phyloP scores from a whole-genome alignment of 768 basidiomycete genomes.

The Pluteus cervinus region DNA sequence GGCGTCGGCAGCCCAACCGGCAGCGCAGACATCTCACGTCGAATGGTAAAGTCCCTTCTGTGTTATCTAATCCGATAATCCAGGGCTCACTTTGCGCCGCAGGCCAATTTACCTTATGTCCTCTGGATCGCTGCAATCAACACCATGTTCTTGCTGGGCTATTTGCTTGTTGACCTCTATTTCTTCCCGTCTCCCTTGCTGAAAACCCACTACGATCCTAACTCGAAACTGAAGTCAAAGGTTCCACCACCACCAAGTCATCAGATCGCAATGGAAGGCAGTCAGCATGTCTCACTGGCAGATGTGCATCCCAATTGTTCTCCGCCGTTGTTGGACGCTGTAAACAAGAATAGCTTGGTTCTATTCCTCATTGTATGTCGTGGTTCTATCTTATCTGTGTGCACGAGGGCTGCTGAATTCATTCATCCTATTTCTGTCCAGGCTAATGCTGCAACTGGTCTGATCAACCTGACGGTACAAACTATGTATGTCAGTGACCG shows the following conservation, averaged over 20 bases:
- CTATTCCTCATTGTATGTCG: constrained; percentile 76
- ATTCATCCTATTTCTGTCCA: too few species aligned
- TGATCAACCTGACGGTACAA: constrained; percentile 70
- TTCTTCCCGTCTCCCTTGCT: constrained; percentile 50
- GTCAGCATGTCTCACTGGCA: neutral
- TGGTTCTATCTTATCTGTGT: neutral
- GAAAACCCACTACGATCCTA: constrained; percentile 16
- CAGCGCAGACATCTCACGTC: constrained; percentile 34
- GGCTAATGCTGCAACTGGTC: constrained; percentile 86
- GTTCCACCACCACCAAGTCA: too few species aligned
- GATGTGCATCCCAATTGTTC: too few species aligned
- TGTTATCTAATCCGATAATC: neutral
- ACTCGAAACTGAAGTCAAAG: too few species aligned
- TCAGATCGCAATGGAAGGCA: too few species aligned
- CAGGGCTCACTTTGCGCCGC: neutral
- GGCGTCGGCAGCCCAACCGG: constrained; percentile 29
- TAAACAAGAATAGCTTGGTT: constrained; percentile 75
- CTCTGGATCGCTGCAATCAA: constrained; percentile 90
- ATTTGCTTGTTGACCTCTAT: constrained; percentile 67
- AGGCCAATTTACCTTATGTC: constrained; percentile 89
- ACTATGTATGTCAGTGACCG: constrained; percentile 73
- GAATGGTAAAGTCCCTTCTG: constrained; percentile 30
- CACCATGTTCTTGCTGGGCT: constrained; percentile 74
- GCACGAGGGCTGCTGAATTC: too few species aligned
- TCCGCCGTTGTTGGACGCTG: constrained; percentile 62